Evolutionary conservation across 108 stramenopile genomes (phyloP), one percentile per base, ranked within the genome.

Genomic region (Phaeodactylum tricornutum): DNA sequence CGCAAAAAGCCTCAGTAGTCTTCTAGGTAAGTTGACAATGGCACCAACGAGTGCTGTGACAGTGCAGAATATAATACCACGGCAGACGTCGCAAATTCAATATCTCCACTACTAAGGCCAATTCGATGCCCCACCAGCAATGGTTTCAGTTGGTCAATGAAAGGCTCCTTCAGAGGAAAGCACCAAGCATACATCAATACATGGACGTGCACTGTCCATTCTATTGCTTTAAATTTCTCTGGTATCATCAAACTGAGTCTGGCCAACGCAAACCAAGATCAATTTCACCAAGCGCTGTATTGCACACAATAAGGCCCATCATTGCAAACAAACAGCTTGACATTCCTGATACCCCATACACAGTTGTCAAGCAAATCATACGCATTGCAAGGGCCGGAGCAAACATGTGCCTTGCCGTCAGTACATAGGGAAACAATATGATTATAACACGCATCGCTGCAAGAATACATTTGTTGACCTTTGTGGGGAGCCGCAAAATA

Each of bases 261-360:
- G 1, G 61, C 73, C 57, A 52, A n/a, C n/a, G n/a, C n/a, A n/a
- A n/a, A n/a, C 33, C 33, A 34, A 34, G 11, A 14, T 14, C 33
- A 14, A 34, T 34, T 14, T 34, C 14, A 69, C 7, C 64, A 59
- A 25, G 50, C 22, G 20, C 57, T 67, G 11, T 56, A 50, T 17
- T 61, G 36, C 0, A 69, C 36, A 12, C 62, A 24, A 1, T 47
- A 35, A 11, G 47, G 16, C 8, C 11, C 11, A 2, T 33, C 16
- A 11, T 30, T 31, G 30, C 73, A 74, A 0, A 67, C 33, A 34
- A 34, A 14, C 33, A 34, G 33, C n/a, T n/a, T n/a, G n/a, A 43
- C 39, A 71, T 36, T 0, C 75, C 75, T 43, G 58, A 72, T 14
- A 50, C 50, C 31, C 65, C 62, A 62, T 69, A 77, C 17, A 59